A percentile compares a stretch with the other conserved stretches of the same genome.
These are phyloP conservation scores for Styphnolobium japonicum DNA, from an alignment of 306 rosid genomes.

Conservation along the genomic window DNA sequence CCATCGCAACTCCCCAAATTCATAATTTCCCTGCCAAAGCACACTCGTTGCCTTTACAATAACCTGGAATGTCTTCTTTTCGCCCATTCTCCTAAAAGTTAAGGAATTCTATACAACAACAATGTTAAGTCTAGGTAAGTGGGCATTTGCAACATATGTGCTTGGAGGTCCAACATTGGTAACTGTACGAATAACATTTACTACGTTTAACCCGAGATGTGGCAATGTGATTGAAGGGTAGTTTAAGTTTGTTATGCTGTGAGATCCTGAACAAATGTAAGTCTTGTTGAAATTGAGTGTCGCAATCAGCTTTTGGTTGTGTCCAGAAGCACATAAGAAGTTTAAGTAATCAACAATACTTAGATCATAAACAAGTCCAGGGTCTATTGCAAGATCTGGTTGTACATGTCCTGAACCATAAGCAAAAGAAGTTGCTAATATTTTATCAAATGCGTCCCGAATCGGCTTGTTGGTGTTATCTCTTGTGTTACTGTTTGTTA, in stretches of 20 bases:
- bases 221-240: conserved; percentile 73
- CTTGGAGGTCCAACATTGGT: conserved; percentile 53
- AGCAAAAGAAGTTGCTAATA: conserved; percentile 45
- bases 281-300: conserved; percentile 25
- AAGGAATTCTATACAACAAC: conserved; percentile 37
- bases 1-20: conserved; percentile 41
- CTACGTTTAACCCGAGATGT: conserved; percentile 15
- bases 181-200: conserved; percentile 28
- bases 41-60: conserved; percentile 26
- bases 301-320: conserved; percentile 19
- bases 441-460: conserved; percentile 17
- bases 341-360: conserved; percentile 27
- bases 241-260: conserved; percentile 47
- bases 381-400: conserved; percentile 48
- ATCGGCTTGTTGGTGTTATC: conserved; percentile 40
- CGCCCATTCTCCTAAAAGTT: conserved; percentile 44
- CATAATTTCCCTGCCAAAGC: conserved; percentile 2
- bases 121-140: conserved; percentile 39
- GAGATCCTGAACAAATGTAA: conserved; percentile 34
- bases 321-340: conserved; percentile 40
- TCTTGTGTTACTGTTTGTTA: too few relatives aligned
- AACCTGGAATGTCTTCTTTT: conserved; percentile 47
- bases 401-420: conserved; percentile 68
- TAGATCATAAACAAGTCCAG: conserved; percentile 41
- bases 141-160: conserved; percentile 39